These are phyloP conservation scores for Trametes gibbosa DNA, from an alignment of 768 basidiomycete species.

Conservation along the genomic window DNA sequence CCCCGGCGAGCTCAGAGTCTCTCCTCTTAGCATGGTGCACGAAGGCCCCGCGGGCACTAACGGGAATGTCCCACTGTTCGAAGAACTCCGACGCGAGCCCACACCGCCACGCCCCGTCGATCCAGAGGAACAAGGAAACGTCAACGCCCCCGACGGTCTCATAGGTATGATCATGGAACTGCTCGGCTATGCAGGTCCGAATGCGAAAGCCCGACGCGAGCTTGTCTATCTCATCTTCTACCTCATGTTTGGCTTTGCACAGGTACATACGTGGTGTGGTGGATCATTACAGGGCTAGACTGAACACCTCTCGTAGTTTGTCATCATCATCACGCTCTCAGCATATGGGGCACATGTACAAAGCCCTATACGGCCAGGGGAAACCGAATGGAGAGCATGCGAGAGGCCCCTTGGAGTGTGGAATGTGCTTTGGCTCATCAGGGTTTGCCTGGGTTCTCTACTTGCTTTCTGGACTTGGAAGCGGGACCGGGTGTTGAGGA, in stretches of 20 bases:
- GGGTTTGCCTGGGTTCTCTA: conserved; percentile 46
- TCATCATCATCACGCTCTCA: conserved; percentile 49
- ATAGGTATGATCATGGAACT: conserved; percentile 22
- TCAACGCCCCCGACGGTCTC: not conserved
- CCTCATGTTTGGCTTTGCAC: conserved; percentile 47
- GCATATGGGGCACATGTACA: conserved; percentile 43
- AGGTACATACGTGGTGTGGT: conserved; percentile 38
- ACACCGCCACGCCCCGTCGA: not conserved
- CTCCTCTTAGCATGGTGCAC: not conserved
- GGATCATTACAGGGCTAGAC: not conserved
- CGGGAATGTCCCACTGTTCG: not conserved
- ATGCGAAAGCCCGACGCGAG: conserved; percentile 50
- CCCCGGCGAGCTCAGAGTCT: not conserved
- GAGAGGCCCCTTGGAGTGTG: conserved; percentile 63
- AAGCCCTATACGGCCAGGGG: conserved; percentile 40
- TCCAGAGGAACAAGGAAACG: not conserved
- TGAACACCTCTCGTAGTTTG: conserved; percentile 38
- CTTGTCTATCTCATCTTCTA: conserved; percentile 53
- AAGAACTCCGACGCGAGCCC: not conserved
- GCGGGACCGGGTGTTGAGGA: conserved; percentile 24
- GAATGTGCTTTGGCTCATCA: conserved; percentile 62
- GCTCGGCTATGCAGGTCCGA: conserved; percentile 50
- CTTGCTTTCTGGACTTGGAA: conserved; percentile 59
- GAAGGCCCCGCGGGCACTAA: not conserved
- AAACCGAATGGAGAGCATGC: conserved; percentile 63